Evolutionary conservation across 495 filamentous ascomycete species (phyloP).

Genomic region (Aspergillus sparsus): DNA sequence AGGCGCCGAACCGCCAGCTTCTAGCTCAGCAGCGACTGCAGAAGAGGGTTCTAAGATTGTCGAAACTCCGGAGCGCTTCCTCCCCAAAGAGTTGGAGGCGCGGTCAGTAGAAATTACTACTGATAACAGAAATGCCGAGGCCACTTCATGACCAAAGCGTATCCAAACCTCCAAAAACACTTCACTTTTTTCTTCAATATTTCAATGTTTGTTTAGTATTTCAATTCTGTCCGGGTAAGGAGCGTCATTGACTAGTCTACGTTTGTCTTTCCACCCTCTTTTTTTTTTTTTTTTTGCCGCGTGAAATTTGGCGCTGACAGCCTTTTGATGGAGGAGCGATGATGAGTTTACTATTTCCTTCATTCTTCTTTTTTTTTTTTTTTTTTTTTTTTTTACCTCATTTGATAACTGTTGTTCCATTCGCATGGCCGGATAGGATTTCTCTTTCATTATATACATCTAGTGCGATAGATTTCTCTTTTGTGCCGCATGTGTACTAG

Average conservation of each 20-base stretch:
- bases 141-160: conserved; percentile 25
- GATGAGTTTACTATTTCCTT: conserved; percentile 5
- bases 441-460: conserved; percentile 29
- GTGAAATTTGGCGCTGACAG: conserved; percentile 5
- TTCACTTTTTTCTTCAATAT: not conserved
- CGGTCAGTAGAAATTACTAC: conserved; percentile 42
- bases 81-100: conserved; percentile 43
- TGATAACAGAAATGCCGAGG: conserved; percentile 28
- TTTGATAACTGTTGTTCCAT: conserved; percentile 4
- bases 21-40: conserved; percentile 11
- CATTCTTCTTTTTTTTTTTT: conserved; percentile 9
- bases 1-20: conserved; percentile 20
- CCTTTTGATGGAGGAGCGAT: conserved; percentile 18
- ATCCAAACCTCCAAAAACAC: not conserved
- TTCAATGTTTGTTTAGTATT: not conserved
- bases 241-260: not conserved
- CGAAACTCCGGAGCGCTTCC: conserved; percentile 19
- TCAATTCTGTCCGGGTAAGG: not conserved
- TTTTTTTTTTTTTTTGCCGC: no score
- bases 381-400: conserved; percentile 2
- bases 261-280: no score
- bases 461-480: conserved; percentile 24
- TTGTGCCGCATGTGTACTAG: not conserved
- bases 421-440: conserved; percentile 22
- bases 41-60: conserved; percentile 20